Conservation (phyloP, 2,329 filamentous ascomycete species). For the Rhynchosporium agropyri region DNA sequence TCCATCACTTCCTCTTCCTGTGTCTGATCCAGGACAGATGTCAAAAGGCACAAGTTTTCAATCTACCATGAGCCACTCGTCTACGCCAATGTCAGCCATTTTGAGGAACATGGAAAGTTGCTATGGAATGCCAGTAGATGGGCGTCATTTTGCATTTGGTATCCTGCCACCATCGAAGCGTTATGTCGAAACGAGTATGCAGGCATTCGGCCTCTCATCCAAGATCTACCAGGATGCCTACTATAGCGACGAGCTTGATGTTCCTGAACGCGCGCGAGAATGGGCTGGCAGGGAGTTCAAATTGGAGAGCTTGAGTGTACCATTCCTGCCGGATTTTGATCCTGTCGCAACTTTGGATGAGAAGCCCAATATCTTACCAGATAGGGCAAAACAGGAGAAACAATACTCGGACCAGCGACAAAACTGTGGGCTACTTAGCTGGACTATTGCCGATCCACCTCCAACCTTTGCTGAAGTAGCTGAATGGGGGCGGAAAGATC, state of each 20-base stretch:
- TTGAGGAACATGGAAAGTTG: conserved; percentile 25
- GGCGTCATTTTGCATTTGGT: conserved; percentile 43
- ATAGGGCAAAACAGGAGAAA: conserved; percentile 55
- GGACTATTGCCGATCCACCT: conserved; percentile 75
- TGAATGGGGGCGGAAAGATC: conserved; percentile 61
- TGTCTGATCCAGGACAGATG: not conserved
- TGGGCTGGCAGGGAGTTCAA: conserved; percentile 89
- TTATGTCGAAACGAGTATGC: conserved; percentile 59
- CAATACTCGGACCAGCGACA: conserved; percentile 55
- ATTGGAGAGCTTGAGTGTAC: conserved; percentile 72
- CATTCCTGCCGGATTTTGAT: conserved; percentile 81
- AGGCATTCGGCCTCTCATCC: conserved; percentile 60
- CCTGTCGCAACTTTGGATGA: conserved; percentile 57
- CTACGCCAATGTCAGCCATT: conserved; percentile 18
- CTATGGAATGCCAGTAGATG: conserved; percentile 16
- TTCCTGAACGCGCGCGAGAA: conserved; percentile 74
- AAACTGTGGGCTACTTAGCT: conserved; percentile 66
- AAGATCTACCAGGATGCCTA: conserved; percentile 83
- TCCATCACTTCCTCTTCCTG: conserved; percentile 21
- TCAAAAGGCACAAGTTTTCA: not conserved
- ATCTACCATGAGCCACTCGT: conserved; percentile 3
- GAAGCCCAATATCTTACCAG: conserved; percentile 49
- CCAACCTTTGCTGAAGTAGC: conserved; percentile 72
- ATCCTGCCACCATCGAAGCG: conserved; percentile 47
- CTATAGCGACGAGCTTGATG: conserved; percentile 82